A percentile compares a stretch with the other conserved stretches of the same genome.
These are phyloP conservation scores for Colletotrichum agaves DNA, from an alignment of 2,329 filamentous ascomycete genomes.

Conservation along the genomic window DNA sequence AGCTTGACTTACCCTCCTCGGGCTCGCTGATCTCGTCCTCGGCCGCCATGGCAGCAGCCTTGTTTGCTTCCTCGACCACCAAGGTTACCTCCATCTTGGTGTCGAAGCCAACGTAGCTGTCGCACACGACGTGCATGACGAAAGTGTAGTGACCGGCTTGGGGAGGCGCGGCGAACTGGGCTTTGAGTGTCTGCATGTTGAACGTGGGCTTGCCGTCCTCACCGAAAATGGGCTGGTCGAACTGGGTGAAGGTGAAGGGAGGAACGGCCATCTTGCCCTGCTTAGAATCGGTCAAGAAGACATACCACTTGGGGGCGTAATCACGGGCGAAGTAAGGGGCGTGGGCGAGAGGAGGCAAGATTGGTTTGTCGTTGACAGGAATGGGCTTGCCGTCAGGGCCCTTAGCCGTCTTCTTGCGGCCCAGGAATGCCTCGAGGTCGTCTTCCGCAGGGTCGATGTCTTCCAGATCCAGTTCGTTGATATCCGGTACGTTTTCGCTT, in stretches of 20 bases:
- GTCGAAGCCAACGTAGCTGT: conserved; percentile 95
- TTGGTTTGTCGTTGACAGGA: conserved; percentile 68
- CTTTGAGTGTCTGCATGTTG: conserved; percentile 95
- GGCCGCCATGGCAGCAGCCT: conserved; percentile 80
- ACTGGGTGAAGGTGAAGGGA: conserved; percentile 92
- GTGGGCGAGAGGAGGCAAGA: conserved; percentile 86
- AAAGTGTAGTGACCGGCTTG: conserved; percentile 95
- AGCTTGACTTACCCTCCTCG: conserved; percentile 82
- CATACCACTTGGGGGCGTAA: conserved; percentile 90
- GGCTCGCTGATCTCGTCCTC: conserved; percentile 98
- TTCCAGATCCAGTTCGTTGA: conserved; percentile 83
- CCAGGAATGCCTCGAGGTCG: conserved; percentile 86
- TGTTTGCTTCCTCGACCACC: conserved; percentile 87
- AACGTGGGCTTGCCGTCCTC: conserved; percentile 87
- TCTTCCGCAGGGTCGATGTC: conserved; percentile 94
- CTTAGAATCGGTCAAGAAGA: conserved; percentile 94
- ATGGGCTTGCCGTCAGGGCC: conserved; percentile 67
- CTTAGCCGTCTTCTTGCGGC: conserved; percentile 74
- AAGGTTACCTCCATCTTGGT: conserved; percentile 91
- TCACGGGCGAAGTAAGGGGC: conserved; percentile 92
- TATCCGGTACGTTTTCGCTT: conserved; percentile 75
- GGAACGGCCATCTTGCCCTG: conserved; percentile 96
- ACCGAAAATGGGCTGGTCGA: conserved; percentile 89
- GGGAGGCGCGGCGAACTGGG: conserved; percentile 94
- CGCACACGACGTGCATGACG: conserved; percentile 91